Evolutionary conservation across 192 early-diverging fungal species (phyloP).

Genomic region (Entomortierella beljakovae): DNA sequence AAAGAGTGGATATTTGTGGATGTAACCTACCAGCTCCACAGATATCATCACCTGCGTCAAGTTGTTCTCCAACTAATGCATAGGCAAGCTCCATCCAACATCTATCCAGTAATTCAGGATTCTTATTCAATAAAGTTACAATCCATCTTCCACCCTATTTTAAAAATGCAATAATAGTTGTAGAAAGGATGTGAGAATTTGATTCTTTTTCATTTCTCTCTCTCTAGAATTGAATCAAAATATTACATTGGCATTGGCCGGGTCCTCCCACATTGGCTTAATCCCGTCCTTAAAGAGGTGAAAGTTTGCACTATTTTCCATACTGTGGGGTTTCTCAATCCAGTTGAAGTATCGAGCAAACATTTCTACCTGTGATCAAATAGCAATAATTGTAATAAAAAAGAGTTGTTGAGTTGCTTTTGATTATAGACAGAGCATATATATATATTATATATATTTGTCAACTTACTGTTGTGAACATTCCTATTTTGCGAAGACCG

Average conservation of each 20-base stretch:
- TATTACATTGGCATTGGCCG: slow-evolving; percentile 56
- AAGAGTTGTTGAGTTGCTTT: not conserved
- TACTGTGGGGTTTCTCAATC: slow-evolving; percentile 56
- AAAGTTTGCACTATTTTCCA: slow-evolving; percentile 55
- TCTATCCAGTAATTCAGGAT: slow-evolving; percentile 49
- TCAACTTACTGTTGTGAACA: slow-evolving; percentile 32
- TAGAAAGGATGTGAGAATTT: too few relatives aligned
- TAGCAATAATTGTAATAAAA: not conserved
- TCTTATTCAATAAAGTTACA: slow-evolving; percentile 44
- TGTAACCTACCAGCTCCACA: slow-evolving; percentile 55
- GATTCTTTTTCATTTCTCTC: too few relatives aligned
- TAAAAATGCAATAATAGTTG: not conserved
- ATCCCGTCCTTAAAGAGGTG: slow-evolving; percentile 60
- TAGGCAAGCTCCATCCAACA: slow-evolving; percentile 59
- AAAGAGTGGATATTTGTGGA: not conserved
- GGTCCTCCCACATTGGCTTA: slow-evolving; percentile 62
- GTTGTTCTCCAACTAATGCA: slow-evolving; percentile 56
- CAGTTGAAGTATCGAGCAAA: slow-evolving; percentile 60
- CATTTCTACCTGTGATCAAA: slow-evolving; percentile 41
- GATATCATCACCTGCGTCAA: slow-evolving; percentile 56
- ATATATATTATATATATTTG: not conserved
- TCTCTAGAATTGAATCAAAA: not conserved
- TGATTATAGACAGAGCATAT: not conserved
- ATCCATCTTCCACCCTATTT: slow-evolving; percentile 59
- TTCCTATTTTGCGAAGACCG: slow-evolving; percentile 19